Conservation (phyloP, 2,329 filamentous ascomycete genomes). For the Fusarium lyarnte region DNA sequence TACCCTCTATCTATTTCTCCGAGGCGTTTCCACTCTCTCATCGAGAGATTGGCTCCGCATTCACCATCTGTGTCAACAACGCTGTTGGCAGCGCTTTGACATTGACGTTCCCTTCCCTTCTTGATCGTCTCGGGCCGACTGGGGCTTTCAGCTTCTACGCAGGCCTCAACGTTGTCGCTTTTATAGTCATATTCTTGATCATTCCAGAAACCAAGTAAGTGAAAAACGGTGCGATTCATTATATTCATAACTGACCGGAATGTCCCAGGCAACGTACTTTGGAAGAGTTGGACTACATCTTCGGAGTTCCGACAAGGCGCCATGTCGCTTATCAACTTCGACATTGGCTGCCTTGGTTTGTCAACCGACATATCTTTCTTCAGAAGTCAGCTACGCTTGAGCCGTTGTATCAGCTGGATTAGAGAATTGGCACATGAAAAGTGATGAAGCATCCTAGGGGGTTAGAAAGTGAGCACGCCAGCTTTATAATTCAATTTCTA, state of each 20-base stretch:
- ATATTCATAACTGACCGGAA: background rate
- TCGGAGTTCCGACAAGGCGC: constrained; percentile 47
- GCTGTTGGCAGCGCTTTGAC: constrained; percentile 40
- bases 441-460: background rate
- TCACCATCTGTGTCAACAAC: constrained; percentile 48
- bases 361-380: constrained; percentile 45
- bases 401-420: constrained; percentile 44
- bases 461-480: background rate
- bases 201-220: constrained; percentile 62
- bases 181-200: constrained; percentile 71
- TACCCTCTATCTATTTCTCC: constrained; percentile 58
- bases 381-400: constrained; percentile 41
- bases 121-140: constrained; percentile 50
- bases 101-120: constrained; percentile 58
- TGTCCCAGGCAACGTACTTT: constrained; percentile 46
- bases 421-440: background rate
- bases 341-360: constrained; percentile 48
- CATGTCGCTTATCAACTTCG: constrained; percentile 49
- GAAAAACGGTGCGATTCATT: accelerated
- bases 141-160: constrained; percentile 69
- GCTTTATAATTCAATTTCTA: background rate
- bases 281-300: constrained; percentile 54
- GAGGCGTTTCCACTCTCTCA: constrained; percentile 66
- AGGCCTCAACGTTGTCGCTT: constrained; percentile 67
- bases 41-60: constrained; percentile 52